Evolutionary conservation across 306 rosid genomes (phyloP), one percentile per base, ranked within the genome.

Genomic region (Abrus pulchellus): DNA sequence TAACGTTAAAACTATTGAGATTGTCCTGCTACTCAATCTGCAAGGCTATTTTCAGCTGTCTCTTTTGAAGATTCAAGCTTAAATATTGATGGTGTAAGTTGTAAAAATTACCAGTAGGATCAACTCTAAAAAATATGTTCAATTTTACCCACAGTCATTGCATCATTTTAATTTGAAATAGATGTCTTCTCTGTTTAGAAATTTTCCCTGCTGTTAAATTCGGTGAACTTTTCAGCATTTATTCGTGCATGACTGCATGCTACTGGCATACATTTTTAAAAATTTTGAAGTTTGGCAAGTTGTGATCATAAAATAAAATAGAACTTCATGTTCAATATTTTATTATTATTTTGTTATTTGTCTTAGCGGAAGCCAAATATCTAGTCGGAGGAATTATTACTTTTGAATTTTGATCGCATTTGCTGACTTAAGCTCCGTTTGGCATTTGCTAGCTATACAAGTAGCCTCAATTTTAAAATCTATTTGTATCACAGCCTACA

Each of bases 81-180:
- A 57, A 32, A 27, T 13, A 28, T 75, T 76, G 36, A 45, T 72
- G 38, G 11, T 33, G 49, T 62, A 45, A 72, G 50, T 57, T 76
- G 82, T 86, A 75, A 76, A 82, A 57, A 83, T 41, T 67, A 80
- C 84, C 10, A 52, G n/a, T 83, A 27, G 80, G 71, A 41, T 81
- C 14, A 14, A 33, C 56, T 78, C 48, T 70, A 7, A 64, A 56
- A 66, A 70, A 44, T 28, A 5, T 56, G 44, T 80, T 63, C 20
- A 72, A 40, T 56, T 27, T 57, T 40, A 36, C 7, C 41, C 63
- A 72, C 7, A 65, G 65, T 65, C 14, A 53, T 53, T 55, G 10
- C 34, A 1, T 77, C 40, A 32, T 30, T 66, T 49, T 43, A 52
- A 52, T 53, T 73, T 47, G 28, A 66, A 56, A n/a, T 48, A 47